Evolutionary conservation across 495 filamentous ascomycete species (phyloP).

Genomic region (Xylaria curta): DNA sequence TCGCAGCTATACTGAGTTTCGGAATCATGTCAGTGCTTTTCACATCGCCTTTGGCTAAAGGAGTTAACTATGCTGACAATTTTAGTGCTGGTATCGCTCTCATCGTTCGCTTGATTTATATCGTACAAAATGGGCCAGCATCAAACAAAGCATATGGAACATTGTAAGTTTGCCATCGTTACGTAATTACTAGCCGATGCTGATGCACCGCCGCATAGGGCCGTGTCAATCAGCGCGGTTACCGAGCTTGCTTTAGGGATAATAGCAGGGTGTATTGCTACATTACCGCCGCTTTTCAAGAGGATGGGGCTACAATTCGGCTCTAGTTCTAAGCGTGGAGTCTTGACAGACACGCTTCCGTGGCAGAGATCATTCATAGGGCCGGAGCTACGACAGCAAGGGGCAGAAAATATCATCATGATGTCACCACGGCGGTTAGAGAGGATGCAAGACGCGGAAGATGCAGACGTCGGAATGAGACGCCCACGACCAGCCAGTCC

Average conservation of each 20-base stretch:
- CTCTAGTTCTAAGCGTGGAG: neutral
- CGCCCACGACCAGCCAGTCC: neutral
- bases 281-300: conserved; percentile 49
- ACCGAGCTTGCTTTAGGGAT: conserved; percentile 51
- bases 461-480: neutral
- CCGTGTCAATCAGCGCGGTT: conserved; percentile 46
- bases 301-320: neutral
- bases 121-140: conserved; percentile 37
- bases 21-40: conserved; percentile 41
- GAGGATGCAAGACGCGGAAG: neutral
- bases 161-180: conserved; percentile 28
- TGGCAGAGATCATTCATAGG: conserved; percentile 19
- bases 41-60: neutral
- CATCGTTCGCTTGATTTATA: conserved; percentile 49
- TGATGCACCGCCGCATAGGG: conserved; percentile 25
- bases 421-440: conserved; percentile 20
- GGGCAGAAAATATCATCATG: conserved; percentile 22
- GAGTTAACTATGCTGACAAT: conserved; percentile 19
- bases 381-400: neutral
- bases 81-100: conserved; percentile 48
- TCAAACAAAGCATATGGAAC: conserved; percentile 29
- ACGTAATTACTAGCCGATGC: neutral
- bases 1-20: conserved; percentile 44
- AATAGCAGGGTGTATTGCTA: conserved; percentile 50
- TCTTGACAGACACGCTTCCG: conserved; percentile 10